These are phyloP conservation scores for Nepenthes mirabilis DNA, from an alignment of 148 eudicot species.

Conservation along the genomic window DNA sequence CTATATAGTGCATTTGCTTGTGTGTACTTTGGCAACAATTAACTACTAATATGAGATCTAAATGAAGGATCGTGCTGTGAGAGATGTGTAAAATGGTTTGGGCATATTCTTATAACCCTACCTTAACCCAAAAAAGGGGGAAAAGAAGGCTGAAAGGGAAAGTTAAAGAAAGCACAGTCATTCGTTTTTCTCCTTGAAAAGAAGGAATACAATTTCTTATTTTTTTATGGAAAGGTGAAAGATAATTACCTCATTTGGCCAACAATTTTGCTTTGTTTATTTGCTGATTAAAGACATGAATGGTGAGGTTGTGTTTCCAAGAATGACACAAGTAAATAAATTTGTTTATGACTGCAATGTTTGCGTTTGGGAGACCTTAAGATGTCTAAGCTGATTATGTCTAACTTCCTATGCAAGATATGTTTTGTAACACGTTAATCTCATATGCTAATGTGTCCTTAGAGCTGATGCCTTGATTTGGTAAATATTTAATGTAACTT, in stretches of 20 bases:
- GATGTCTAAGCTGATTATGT: conserved; percentile 82
- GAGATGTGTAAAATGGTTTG: no score
- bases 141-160: not conserved
- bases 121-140: not conserved
- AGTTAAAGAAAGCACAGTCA: not conserved
- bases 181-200: not conserved
- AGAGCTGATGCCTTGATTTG: no score
- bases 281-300: conserved; percentile 39
- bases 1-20: not conserved
- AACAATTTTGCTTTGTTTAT: conserved; percentile 3
- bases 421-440: conserved; percentile 5
- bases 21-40: not conserved
- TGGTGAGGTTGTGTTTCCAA: conserved; percentile 50
- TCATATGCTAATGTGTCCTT: not conserved
- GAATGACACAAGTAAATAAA: conserved; percentile 36
- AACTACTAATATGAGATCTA: not conserved
- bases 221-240: not conserved
- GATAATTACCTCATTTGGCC: not conserved
- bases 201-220: no score
- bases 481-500: no score
- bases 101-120: no score
- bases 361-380: conserved; percentile 80
- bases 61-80: no score
- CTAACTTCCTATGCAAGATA: conserved; percentile 80
- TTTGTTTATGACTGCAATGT: conserved; percentile 72